phyloP scores from a whole-genome alignment of 1,139 yeast species.

The Pichia kudriavzevii region DNA sequence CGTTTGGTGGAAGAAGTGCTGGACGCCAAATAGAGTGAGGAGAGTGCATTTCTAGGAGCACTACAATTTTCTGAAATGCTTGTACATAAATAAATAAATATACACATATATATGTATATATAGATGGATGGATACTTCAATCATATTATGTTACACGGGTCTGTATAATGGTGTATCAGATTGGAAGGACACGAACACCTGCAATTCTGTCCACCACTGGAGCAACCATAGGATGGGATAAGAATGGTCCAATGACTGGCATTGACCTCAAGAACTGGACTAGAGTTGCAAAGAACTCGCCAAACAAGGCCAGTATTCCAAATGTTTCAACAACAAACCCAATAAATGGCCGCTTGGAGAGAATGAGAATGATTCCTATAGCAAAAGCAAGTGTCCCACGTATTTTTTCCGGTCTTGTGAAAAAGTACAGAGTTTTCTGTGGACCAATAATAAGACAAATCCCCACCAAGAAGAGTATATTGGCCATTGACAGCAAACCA shows the following conservation, averaged over 20 bases:
- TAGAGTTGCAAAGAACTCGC: conserved; percentile 53
- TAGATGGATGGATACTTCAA: not conserved
- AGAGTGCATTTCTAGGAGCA: no score
- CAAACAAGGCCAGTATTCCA: conserved; percentile 85
- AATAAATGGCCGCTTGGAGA: conserved; percentile 67
- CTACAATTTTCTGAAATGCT: no score
- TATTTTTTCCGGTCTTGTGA: conserved; percentile 78
- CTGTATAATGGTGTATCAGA: conserved; percentile 26
- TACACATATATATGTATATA: conserved; percentile 2
- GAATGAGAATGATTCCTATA: conserved; percentile 66
- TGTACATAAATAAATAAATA: conserved; percentile 2
- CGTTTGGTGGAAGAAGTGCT: conserved; percentile 12
- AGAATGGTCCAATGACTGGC: conserved; percentile 81
- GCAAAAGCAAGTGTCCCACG: conserved; percentile 79
- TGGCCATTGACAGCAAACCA: conserved; percentile 83
- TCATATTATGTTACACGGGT: not conserved
- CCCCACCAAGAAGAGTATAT: conserved; percentile 75
- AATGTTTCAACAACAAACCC: conserved; percentile 82
- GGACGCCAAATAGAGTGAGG: no score
- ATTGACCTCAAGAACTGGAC: conserved; percentile 82
- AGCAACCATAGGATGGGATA: conserved; percentile 76
- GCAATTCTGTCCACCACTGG: conserved; percentile 65
- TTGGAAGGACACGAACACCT: conserved; percentile 58
- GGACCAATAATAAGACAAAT: conserved; percentile 81
- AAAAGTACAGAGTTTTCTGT: conserved; percentile 72